Base-by-base conservation (phyloP, 257 asterid genomes). In the Handroanthus guayacan region DNA sequence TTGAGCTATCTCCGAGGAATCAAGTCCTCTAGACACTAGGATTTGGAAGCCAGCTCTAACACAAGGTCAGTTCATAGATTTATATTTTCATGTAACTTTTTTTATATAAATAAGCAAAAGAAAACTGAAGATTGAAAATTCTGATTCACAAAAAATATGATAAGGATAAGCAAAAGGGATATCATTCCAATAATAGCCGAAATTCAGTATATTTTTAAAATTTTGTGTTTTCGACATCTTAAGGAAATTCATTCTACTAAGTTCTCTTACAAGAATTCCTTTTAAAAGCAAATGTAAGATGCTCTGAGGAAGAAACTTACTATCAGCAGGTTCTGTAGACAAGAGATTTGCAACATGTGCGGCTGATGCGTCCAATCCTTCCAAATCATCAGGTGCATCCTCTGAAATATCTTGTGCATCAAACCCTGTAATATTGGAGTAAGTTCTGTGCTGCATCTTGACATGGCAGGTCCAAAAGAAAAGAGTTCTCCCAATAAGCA, bases 301-400 rank as follows among this genome's bases (percentile, higher is more conserved):
- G 57, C 14, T 51, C 16, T 13, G 7, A 57, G 55, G 70, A 61
- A 64, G 56, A 52, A 77, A 82, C 89, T 74, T 84, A 92, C 97
- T 80, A 65, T 87, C 88, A 74, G 89, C 82, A 74, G 96, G 97
- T 52, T 92, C 97, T 5, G 96, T 85, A 16, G 96, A 86, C 77
- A 92, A 79, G 68, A 92, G 93, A 88, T 90, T 92, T 14, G 96
- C 93, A 75, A 90, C 87, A 71, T 92, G 93, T 67, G 96, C 88
- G 18, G 96, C 96, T 62, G 97, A 81, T 76, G 92, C 85, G 79
- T 92, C 97, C 80, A 92, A 81, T 65, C 93, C 97, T 73, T 88
- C 90, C 69, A 85, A 37, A 87, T 92, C 95, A 55, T 92, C 93
- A 48, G 90, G 84, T 13, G 79, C 83, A 67, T 87, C 88, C 72